These are phyloP conservation scores for Hypholoma fasciculare DNA, from an alignment of 768 basidiomycete genomes.

Conservation along the genomic window DNA sequence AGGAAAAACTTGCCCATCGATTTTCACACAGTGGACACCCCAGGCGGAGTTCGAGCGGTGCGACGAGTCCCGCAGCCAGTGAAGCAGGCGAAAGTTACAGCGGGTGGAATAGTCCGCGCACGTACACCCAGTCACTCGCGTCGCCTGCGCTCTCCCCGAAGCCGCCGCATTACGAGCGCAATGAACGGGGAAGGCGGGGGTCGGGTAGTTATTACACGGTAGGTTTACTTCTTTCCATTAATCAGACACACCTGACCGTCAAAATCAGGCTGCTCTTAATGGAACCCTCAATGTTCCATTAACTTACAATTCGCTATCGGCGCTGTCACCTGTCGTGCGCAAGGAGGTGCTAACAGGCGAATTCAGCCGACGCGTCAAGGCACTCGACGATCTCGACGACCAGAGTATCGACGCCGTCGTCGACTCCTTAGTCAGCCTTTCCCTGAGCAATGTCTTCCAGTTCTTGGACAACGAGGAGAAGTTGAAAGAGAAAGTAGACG, in stretches of 20 bases:
- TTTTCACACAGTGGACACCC: conserved; percentile 82
- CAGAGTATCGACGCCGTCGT: conserved; percentile 66
- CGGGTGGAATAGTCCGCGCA: conserved; percentile 76
- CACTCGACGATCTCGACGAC: conserved; percentile 49
- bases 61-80: conserved; percentile 81
- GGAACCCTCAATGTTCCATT: conserved; percentile 82
- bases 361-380: conserved; percentile 70
- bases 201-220: conserved; percentile 90
- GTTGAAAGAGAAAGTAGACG: conserved; percentile 63
- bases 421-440: conserved; percentile 67
- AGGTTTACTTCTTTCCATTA: conserved; percentile 17
- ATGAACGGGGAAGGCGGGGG: conserved; percentile 70
- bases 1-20: conserved; percentile 85
- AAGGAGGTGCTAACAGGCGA: conserved; percentile 86
- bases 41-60: conserved; percentile 70
- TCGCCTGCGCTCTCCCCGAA: conserved; percentile 48
- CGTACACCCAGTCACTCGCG: conserved; percentile 48
- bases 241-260: not conserved
- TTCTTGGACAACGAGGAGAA: conserved; percentile 71
- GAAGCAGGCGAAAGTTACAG: conserved; percentile 77
- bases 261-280: conserved; percentile 68
- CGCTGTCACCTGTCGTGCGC: conserved; percentile 83
- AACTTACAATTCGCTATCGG: conserved; percentile 84
- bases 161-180: conserved; percentile 49
- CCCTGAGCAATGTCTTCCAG: conserved; percentile 75